Evolutionary conservation across 2,329 filamentous ascomycete species (phyloP), one percentile per base, ranked within the genome.

Genomic region (Aspergillus calidoustus): DNA sequence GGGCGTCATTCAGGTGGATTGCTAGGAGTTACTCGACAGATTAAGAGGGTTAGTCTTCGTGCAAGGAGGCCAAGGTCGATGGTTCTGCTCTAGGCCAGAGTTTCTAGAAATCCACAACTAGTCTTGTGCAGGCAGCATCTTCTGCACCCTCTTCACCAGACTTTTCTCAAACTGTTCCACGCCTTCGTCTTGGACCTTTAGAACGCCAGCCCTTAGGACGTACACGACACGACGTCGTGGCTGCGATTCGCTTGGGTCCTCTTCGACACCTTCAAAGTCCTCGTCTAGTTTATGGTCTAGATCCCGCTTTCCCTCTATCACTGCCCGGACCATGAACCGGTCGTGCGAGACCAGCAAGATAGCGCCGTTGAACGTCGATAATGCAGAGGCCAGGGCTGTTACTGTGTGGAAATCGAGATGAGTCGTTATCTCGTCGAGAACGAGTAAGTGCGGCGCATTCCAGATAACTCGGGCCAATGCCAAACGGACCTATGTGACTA

Each of bases 331-430:
- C 69, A 96, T 89, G 83, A 91, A 96, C 34, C 92, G 83, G 74
- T 96, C 92, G 79, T 96, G 92, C 41, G 88, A 92, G 4, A 95
- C 89, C 5, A 95, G 78, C 44, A 96, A 77, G 4, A 95, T 84
- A 0, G 91, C 91, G 0, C 92, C 92, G 59, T 88, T 84, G 83
- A 90, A 96, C 3, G 78, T 78, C 15, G 84, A 82, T 64, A 96
- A 74, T 2, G 89, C 89, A 25, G 85, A 82, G 0, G 89, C 83
- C 58, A 96, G 77, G 2, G 90, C 91, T 7, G 86, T 85, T 25
- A 94, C 91, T 0, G 90, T 94, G 76, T 95, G 87, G 64, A 90
- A 91, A 73, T 96, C 92, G 46, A 96, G 82, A 79, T 96, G 92
- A 1, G 92, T 94, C 7, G 91, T 95, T 25, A 92, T 89, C 74